These are phyloP conservation scores for Sphaerulina populicola DNA, from an alignment of 2,329 filamentous ascomycete genomes.

Conservation along the genomic window DNA sequence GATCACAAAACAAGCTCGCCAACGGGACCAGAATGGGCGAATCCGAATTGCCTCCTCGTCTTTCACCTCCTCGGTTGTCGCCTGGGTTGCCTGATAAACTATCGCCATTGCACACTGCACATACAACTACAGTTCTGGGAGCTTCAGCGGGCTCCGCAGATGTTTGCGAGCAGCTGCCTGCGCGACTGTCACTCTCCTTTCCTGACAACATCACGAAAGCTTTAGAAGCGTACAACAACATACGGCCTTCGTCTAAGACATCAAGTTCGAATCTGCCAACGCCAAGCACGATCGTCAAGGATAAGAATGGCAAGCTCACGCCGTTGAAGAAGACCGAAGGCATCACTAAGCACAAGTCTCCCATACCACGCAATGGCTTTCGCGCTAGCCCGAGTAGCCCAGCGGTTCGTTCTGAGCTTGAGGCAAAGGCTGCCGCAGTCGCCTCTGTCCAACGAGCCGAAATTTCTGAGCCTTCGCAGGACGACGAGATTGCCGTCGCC, in stretches of 20 bases:
- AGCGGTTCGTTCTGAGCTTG: conserved; percentile 20
- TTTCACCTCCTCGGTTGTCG: conserved; percentile 16
- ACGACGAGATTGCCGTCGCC: conserved; percentile 19
- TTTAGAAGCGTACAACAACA: conserved; percentile 34
- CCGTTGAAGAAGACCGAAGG: conserved; percentile 16
- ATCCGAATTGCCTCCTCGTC: conserved; percentile 14
- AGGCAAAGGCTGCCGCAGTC: conserved; percentile 14
- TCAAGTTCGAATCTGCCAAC: conserved; percentile 11
- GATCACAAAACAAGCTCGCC: not conserved
- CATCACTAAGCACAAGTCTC: conserved; percentile 24
- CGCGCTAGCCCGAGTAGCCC: conserved; percentile 27
- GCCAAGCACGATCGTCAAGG: conserved; percentile 14
- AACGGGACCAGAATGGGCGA: conserved; percentile 8
- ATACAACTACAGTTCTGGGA: not conserved
- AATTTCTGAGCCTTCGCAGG: conserved; percentile 16
- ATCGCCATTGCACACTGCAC: conserved; percentile 14
- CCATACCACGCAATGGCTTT: conserved; percentile 26
- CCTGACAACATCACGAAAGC: conserved; percentile 49
- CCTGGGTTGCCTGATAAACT: conserved; percentile 19
- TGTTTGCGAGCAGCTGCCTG: conserved; percentile 37
- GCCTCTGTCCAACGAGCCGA: conserved; percentile 9
- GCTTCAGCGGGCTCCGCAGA: not conserved
- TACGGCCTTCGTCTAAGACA: conserved; percentile 16
- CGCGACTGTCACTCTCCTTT: conserved; percentile 51
- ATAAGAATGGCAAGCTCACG: conserved; percentile 19